Evolutionary conservation across 2,329 filamentous ascomycete genomes (phyloP), one percentile per base, ranked within the genome.

Genomic region (Colletotrichum sp.): DNA sequence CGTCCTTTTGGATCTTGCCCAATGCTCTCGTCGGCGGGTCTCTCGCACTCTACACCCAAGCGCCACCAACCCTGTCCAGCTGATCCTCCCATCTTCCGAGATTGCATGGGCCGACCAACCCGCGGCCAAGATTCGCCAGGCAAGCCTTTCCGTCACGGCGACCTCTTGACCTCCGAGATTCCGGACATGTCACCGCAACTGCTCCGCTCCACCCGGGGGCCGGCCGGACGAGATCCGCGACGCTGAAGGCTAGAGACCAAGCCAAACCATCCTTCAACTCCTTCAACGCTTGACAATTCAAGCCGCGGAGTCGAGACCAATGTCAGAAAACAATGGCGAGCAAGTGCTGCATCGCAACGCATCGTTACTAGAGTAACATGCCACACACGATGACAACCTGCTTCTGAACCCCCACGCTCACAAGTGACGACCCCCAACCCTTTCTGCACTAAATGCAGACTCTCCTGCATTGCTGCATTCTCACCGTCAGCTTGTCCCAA

Each of bases 71-170:
- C 72, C 34, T 71, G 67, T 55, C 48, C 59, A 74, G 72, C 72
- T 71, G 72, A 71, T n/a, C 12, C n/a, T 27, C 36, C 36, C 48
- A 65, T 64, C 66, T 64, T 27, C 44, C 71, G 66, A 74, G 30
- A 64, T 70, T 70, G 15, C 19, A 25, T 34, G 30, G 25, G 34
- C 57, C 59, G 48, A 57, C 19, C 34, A 27, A 27, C 57, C 59
- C 36, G 25, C 30, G 16, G n/a, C 28, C n/a, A 60, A 60, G 61
- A 68, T 30, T 57, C 34, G 30, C 25, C 63, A 19, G 36, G 59
- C 59, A 36, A 32, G 34, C 27, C 12, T 4, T 64, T 36, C 61
- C 34, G 55, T 30, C 55, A 30, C 27, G 61, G 61, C 30, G 19
- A 32, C 4, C 1, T 30, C 59, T 61, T 32, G 22, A 36, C 30